Evolutionary conservation across 78 protist species (phyloP).

Genomic region (Emiliania huxleyi): DNA sequence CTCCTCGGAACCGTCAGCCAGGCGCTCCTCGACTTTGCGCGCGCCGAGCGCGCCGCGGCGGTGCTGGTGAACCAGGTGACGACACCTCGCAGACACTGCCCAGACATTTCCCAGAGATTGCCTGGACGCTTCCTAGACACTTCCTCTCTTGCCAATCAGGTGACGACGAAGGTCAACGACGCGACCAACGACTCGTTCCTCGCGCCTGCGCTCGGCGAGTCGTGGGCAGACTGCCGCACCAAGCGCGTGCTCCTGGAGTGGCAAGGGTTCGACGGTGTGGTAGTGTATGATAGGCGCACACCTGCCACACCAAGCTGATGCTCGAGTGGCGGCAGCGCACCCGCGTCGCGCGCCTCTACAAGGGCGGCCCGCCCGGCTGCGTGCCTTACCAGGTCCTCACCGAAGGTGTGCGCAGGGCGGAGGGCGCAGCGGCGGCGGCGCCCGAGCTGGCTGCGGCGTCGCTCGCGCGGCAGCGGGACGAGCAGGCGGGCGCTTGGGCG

Average conservation of each 20-base stretch:
- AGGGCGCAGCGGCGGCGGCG: too few species aligned
- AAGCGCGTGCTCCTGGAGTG: too few species aligned
- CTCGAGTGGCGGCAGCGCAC: not conserved
- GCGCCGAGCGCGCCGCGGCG: not conserved
- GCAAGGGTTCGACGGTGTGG: too few species aligned
- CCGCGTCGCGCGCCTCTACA: not conserved
- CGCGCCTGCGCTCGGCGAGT: not conserved
- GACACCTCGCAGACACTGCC: too few species aligned
- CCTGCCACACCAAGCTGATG: not conserved
- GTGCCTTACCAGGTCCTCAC: not conserved
- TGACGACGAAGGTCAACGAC: not conserved
- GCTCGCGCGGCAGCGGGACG: too few species aligned
- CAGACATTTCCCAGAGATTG: too few species aligned
- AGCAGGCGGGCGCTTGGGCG: too few species aligned
- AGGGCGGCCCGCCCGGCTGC: not conserved
- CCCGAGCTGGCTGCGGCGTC: too few species aligned
- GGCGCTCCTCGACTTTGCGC: not conserved
- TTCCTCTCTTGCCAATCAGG: too few species aligned
- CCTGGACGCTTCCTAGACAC: too few species aligned
- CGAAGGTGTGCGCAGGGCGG: not conserved
- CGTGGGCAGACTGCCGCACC: too few species aligned
- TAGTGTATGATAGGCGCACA: too few species aligned
- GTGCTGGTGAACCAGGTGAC: conserved; percentile 37
- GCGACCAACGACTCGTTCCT: not conserved
- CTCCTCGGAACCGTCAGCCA: not conserved